These are phyloP conservation scores for Claviceps sorghi DNA, from an alignment of 2,329 filamentous ascomycete genomes.

Conservation along the genomic window DNA sequence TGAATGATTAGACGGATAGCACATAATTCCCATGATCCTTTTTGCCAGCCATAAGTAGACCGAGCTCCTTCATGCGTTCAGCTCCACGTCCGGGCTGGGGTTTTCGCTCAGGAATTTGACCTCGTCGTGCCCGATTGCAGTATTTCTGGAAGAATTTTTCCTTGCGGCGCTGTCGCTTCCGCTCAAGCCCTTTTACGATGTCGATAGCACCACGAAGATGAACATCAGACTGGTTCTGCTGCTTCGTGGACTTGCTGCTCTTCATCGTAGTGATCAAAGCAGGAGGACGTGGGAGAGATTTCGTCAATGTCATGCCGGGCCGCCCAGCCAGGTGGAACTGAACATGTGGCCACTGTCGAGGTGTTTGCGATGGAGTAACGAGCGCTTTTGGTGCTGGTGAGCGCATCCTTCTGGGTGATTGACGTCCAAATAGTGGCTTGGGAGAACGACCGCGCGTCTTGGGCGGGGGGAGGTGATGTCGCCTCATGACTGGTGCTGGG, in stretches of 20 bases:
- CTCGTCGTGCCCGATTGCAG: slow-evolving; percentile 67
- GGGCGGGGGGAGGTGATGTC: slow-evolving; percentile 18
- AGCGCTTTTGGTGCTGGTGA: slow-evolving; percentile 50
- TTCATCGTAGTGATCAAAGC: slow-evolving; percentile 49
- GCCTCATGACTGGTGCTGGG: slow-evolving; percentile 21
- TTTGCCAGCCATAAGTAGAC: slow-evolving; percentile 75
- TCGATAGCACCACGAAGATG: slow-evolving; percentile 89
- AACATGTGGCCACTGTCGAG: slow-evolving; percentile 24
- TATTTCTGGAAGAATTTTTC: slow-evolving; percentile 88
- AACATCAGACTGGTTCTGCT: slow-evolving; percentile 27
- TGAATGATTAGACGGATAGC: slow-evolving; percentile 46
- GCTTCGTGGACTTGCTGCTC: slow-evolving; percentile 25
- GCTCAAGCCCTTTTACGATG: slow-evolving; percentile 90
- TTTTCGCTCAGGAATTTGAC: slow-evolving; percentile 45
- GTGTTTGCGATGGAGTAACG: slow-evolving; percentile 22
- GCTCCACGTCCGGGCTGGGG: slow-evolving; percentile 74
- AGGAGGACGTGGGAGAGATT: slow-evolving; percentile 70
- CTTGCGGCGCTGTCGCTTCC: slow-evolving; percentile 81
- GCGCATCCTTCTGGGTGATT: slow-evolving; percentile 55
- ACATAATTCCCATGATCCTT: slow-evolving; percentile 61
- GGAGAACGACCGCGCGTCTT: slow-evolving; percentile 24
- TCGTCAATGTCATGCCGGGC: slow-evolving; percentile 59
- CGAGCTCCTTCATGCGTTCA: slow-evolving; percentile 72
- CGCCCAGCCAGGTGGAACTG: slow-evolving; percentile 32
- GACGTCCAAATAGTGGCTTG: slow-evolving; percentile 42